Percentiles rank a stretch among this genome's conserved stretches.
Conservation (phyloP, 2,329 filamentous ascomycete species). For the Samsoniella hepiali region DNA sequence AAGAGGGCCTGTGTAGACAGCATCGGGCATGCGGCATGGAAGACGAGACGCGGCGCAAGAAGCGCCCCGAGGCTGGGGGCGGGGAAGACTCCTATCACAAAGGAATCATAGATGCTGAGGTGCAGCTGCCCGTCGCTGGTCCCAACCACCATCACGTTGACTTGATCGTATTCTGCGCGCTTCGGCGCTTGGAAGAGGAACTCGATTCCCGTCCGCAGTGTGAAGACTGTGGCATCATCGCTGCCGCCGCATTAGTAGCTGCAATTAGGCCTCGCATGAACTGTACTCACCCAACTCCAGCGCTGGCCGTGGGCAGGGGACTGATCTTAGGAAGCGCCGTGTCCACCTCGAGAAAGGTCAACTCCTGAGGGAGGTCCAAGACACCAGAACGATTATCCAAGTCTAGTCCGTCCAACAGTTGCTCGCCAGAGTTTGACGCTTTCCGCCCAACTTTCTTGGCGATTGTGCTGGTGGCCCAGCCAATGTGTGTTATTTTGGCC, state of each 20-base stretch:
- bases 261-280: background rate
- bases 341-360: constrained; percentile 74
- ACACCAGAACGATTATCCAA: background rate
- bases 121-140: constrained; percentile 69
- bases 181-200: constrained; percentile 63
- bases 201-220: constrained; percentile 65
- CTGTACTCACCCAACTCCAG: constrained; percentile 56
- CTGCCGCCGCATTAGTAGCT: constrained; percentile 25
- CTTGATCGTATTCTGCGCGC: constrained; percentile 65
- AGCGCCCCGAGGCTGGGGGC: constrained; percentile 38
- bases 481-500: constrained; percentile 49
- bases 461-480: constrained; percentile 48
- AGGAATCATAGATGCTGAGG: constrained; percentile 81
- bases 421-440: constrained; percentile 21
- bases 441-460: constrained; percentile 29
- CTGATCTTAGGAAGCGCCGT: constrained; percentile 73
- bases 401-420: background rate
- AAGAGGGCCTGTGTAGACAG: constrained; percentile 75
- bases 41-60: constrained; percentile 38
- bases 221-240: constrained; percentile 63
- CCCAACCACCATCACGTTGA: constrained; percentile 75
- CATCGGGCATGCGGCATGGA: constrained; percentile 69
- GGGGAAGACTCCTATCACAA: constrained; percentile 68
- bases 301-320: constrained; percentile 59
- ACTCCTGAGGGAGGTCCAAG: constrained; percentile 66